Evolutionary conservation across 306 rosid species (phyloP), one percentile per base, ranked within the genome.

Genomic region (Acacia acuminata): DNA sequence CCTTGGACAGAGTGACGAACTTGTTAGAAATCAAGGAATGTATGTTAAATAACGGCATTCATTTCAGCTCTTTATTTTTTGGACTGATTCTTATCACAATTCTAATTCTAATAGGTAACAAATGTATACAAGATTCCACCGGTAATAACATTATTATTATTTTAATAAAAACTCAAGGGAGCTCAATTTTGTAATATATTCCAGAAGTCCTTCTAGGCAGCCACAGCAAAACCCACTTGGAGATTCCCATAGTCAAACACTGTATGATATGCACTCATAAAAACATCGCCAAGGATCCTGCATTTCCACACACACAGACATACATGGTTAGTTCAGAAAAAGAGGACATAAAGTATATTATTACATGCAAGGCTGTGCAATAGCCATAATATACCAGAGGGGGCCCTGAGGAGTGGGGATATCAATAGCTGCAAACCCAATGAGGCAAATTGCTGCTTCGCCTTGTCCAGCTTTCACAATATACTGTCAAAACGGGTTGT

Each of bases 281-380:
- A 92, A 44, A 91, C 88, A 83, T 94, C 96, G 20, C 98, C 98
- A 79, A 92, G 94, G 86, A 94, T 88, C 98, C 98, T 94, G 94
- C 86, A 79, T 8, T 14, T 38, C 8, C 77, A 84, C 7, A 8
- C 44, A 1, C 6, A 48, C 19, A 14, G 15, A 0, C 50, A 10
- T 12, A 12, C 51, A 2, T 8, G 66, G 67, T 38, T 51, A 27
- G 48, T 48, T 48, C 55, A 48, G 47, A 8, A 16, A 51, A 17
- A 16, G 7, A 17, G 22, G 51, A 14, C 16, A 47, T 13, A 47
- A 47, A 47, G 42, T 34, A 34, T 34, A 34, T 34, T 34, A 34
- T 34, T 34, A 10, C 14, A 47, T 47, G 17, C 51, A 47, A 47
- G 51, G 51, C 14, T 47, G 51, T 44, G 75, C 56, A 13, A 82